Base-by-base conservation (phyloP, 306 rosid species). In the Astragalus membranaceus region DNA sequence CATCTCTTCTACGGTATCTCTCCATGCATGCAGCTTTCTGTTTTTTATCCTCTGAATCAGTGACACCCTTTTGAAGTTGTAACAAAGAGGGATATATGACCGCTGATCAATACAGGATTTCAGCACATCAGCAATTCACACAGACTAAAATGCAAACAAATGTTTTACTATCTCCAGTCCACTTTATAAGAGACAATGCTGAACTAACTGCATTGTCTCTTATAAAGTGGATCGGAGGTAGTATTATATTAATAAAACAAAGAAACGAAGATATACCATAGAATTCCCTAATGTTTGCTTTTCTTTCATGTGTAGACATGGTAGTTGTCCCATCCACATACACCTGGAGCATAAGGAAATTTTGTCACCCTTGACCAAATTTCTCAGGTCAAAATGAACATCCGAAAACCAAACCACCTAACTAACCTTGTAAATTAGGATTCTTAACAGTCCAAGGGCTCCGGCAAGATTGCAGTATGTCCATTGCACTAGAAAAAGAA, bases 401-500 rank as follows among this genome's bases (percentile, higher is more conserved):
- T 8, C 6, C 57, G 44, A 0, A 23, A 36, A 13, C 5, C 7
- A 46, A 75, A 73, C 9, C 37, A n/a, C 13, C n/a, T n/a, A n/a
- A n/a, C 53, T 2, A 23, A 90, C 98, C 97, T 87, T 90, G 87
- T 93, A 93, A 69, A 93, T 93, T 75, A 93, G 81, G 67, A 93
- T 85, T 81, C 98, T 90, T 64, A 93, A 80, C 77, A 93, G 70
- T 72, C 98, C 98, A 44, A 93, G 97, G 12, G 94, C 90, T 58
- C 96, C 98, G 0, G 98, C 98, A 6, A 93, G 98, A 81, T 86
- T 78, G 87, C 97, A 93, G 63, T 90, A 96, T 33, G 97, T 88
- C 98, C 98, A 93, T 57, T 93, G 97, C 69, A 93, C 96, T 53
- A 93, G 80, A 74, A 93, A 93, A 20, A 93, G 96, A 81, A 93